Evolutionary conservation across 2,329 filamentous ascomycete species (phyloP), one percentile per base, ranked within the genome.

Genomic region (Arthrinium phaeospermum): DNA sequence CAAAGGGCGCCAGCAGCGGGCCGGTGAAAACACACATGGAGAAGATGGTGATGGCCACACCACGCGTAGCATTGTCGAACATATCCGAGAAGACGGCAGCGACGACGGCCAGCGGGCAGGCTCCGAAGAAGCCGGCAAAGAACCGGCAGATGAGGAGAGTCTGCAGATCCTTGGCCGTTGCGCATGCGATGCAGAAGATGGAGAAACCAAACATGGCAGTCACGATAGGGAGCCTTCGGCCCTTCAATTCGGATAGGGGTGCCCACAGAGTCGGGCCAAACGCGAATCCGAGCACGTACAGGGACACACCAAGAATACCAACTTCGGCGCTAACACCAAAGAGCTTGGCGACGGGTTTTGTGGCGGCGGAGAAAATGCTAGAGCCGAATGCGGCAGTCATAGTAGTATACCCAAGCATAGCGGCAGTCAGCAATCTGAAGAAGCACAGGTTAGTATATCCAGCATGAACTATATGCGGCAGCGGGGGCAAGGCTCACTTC

Each of bases 301-400:
- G 85, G 0, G 91, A 91, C 0, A 93, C 86, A 27, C 91, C 91
- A 14, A 94, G 83, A 4, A 92, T 79, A 67, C 90, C 89, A 61
- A 94, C 90, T 77, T 92, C 89, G 6, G 80, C 79, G 22, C 87
- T 88, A 45, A 94, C 91, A 73, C 85, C 76, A 76, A 91, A 95
- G 76, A 91, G 81, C 3, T 73, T 71, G 4, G 90, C 87, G 14
- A 95, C 85, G 24, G 84, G 79, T 10, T 76, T 75, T 1, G 91
- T 94, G 7, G 92, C 91, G 34, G 91, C 84, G 1, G 92, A 94
- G 83, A 94, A 95, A 78, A 95, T 91, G 81, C 89, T 92, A n/a
- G 90, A 92, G 0, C 91, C 90, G 78, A 95, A 95, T 5, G 93
- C 89, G 0, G 92, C 85, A 1, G 89, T 89, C 77, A 95, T 85